Evolutionary conservation across 345 rosid genomes (phyloP).

Genomic region (Heritiera fomes): DNA sequence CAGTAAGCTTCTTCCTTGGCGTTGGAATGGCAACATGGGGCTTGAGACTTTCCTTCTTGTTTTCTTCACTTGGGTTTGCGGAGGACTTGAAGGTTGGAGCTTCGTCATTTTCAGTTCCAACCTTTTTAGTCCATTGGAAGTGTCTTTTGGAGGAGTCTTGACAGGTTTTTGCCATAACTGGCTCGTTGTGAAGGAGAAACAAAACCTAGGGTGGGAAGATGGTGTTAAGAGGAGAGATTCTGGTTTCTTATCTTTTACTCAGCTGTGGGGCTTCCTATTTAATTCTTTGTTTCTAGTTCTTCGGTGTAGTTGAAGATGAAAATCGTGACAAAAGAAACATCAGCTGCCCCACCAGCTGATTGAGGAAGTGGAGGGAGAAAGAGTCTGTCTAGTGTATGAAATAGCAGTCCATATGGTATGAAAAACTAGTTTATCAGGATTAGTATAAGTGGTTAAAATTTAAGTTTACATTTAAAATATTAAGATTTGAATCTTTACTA

Average conservation of each 20-base stretch:
- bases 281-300: conserved; percentile 32
- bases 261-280: conserved; percentile 27
- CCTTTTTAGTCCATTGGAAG: conserved; percentile 85
- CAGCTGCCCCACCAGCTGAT: conserved; percentile 17
- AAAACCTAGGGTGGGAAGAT: neutral
- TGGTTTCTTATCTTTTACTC: conserved; percentile 19
- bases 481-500: too few relatives aligned
- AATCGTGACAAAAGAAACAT: conserved; percentile 33
- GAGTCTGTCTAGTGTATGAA: neutral
- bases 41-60: conserved; percentile 25
- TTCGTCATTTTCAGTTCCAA: conserved; percentile 55
- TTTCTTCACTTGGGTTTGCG: conserved; percentile 30
- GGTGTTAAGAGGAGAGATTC: neutral
- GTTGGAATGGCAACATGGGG: conserved; percentile 33
- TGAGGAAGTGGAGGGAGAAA: conserved; percentile 12
- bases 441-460: too few relatives aligned
- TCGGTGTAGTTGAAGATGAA: conserved; percentile 26
- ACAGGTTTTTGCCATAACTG: conserved; percentile 52
- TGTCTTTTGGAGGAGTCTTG: conserved; percentile 72
- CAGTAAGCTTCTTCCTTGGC: conserved; percentile 63
- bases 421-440: too few relatives aligned
- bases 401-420: too few relatives aligned
- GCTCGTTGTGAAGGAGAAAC: conserved; percentile 31
- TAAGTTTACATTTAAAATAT: too few relatives aligned
- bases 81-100: conserved; percentile 39